These are phyloP conservation scores for Yamagishiella unicocca DNA, from an alignment of 139 green algal species.

Conservation along the genomic window DNA sequence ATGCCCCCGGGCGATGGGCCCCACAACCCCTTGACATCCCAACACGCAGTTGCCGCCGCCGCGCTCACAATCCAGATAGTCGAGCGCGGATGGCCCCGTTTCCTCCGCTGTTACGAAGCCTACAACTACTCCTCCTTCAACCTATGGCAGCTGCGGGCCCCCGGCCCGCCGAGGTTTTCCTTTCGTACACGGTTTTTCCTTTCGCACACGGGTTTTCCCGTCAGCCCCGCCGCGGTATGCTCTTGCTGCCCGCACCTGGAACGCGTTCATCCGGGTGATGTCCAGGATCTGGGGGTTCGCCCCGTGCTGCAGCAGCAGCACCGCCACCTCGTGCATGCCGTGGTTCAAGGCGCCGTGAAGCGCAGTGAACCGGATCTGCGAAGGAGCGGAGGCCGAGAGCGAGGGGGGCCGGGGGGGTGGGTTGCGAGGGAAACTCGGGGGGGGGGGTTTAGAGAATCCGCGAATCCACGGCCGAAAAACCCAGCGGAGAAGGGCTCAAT, in stretches of 20 bases:
- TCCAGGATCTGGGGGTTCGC: constrained; percentile 47
- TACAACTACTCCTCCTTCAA: neutral
- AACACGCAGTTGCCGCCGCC: too few relatives aligned
- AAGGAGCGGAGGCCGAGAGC: neutral
- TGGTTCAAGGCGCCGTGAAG: constrained; percentile 36
- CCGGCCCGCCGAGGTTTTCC: too few relatives aligned
- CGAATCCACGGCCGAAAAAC: too few relatives aligned
- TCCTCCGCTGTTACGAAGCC: neutral
- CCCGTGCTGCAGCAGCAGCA: constrained; percentile 34
- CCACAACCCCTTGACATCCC: too few relatives aligned
- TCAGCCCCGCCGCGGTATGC: too few relatives aligned
- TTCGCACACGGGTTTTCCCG: too few relatives aligned
- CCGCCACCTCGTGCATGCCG: constrained; percentile 30
- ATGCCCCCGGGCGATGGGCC: too few relatives aligned
- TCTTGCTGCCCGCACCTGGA: constrained; percentile 32
- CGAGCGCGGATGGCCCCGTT: neutral
- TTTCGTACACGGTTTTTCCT: too few relatives aligned
- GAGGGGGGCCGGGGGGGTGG: neutral
- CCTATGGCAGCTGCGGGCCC: neutral
- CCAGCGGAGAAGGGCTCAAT: too few relatives aligned
- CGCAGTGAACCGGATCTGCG: constrained; percentile 43
- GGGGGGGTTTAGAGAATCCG: neutral
- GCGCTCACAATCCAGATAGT: neutral
- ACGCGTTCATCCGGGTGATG: constrained; percentile 42
- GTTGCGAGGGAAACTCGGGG: neutral